Evolutionary conservation across 345 rosid genomes (phyloP).

Genomic region (Eucalyptus albens): DNA sequence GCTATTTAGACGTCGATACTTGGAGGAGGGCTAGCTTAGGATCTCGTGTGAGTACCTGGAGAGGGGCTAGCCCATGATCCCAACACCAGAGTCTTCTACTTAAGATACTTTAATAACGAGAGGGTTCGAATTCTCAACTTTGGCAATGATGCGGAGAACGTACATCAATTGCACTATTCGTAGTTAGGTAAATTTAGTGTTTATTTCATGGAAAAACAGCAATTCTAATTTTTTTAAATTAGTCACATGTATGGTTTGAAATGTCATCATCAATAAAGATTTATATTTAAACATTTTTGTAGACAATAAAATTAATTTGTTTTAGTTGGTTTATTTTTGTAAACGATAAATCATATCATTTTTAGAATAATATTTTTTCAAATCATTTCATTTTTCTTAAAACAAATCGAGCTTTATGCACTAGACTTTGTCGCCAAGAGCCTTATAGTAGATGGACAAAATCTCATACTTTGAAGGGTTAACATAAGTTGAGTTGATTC

Average conservation of each 20-base stretch:
- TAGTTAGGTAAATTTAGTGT: no score
- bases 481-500: not conserved
- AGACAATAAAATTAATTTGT: not conserved
- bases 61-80: accelerated
- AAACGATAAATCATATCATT: accelerated
- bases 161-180: accelerated
- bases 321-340: no score
- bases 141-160: accelerated
- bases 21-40: no score
- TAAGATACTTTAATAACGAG: no score
- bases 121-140: accelerated
- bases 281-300: not conserved
- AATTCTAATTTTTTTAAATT: accelerated
- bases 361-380: not conserved
- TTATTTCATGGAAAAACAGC: accelerated
- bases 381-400: not conserved
- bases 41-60: accelerated
- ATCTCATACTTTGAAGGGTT: not conserved
- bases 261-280: not conserved
- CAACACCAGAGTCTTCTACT: accelerated
- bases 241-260: not conserved
- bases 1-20: accelerated
- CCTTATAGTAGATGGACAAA: not conserved
- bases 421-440: not conserved
- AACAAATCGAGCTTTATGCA: not conserved